A percentile compares a stretch with the other conserved stretches of the same genome.
These are phyloP conservation scores for Zoysia matrella DNA, from an alignment of 202 grass and related monocot genomes.

Conservation along the genomic window DNA sequence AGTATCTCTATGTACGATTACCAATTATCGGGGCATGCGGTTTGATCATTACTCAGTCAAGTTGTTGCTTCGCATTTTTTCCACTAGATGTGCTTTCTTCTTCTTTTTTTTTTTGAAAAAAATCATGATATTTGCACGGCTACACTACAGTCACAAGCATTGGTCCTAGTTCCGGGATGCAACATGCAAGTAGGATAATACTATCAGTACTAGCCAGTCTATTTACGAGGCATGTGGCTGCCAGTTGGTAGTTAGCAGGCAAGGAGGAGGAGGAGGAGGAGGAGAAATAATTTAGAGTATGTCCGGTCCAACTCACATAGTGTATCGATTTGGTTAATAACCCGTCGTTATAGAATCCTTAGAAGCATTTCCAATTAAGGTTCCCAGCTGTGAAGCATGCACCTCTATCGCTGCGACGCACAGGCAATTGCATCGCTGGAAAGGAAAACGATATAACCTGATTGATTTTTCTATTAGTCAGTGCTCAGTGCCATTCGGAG, in stretches of 20 bases:
- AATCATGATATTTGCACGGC: neutral
- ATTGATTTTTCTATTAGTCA: no score
- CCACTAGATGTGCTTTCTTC: no score
- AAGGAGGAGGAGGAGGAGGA: neutral
- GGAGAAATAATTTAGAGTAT: neutral
- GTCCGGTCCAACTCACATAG: neutral
- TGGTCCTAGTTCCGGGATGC: neutral
- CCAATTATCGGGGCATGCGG: no score
- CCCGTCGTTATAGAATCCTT: neutral
- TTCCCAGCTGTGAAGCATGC: slow-evolving; percentile 5
- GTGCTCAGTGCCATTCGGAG: no score
- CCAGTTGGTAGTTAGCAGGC: slow-evolving; percentile 45
- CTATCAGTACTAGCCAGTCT: neutral
- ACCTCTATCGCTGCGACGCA: neutral
- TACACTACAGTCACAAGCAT: neutral
- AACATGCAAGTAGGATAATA: neutral
- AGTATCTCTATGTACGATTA: no score
- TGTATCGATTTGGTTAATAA: slow-evolving; percentile 14
- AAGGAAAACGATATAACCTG: neutral
- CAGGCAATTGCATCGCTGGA: slow-evolving; percentile 28
- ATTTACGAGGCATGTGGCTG: slow-evolving; percentile 29
- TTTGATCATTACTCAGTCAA: no score
- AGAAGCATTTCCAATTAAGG: neutral
- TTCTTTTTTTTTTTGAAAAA: no score
- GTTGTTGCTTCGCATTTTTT: no score